Percentiles rank a stretch among this genome's conserved stretches.
Evolutionary conservation across 441 rosid genomes (phyloP).

Genomic region (Populus trichocarpa): DNA sequence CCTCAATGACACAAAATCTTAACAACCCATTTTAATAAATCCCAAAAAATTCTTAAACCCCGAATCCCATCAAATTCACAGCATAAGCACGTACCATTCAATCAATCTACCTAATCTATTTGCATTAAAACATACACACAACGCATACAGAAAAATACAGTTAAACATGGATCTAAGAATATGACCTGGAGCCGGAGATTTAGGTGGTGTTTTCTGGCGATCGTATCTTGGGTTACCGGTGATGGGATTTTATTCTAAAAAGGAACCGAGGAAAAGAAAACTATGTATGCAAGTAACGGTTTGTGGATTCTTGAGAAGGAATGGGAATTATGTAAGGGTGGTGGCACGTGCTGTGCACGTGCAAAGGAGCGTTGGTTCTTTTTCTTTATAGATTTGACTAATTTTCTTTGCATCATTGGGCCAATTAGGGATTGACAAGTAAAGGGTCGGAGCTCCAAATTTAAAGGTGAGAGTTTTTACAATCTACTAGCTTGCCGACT

Average conservation of each 20-base stretch:
- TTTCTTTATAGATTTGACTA: not conserved
- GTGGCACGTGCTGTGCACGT: not conserved
- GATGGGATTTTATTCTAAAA: not conserved
- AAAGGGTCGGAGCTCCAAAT: too few relatives aligned
- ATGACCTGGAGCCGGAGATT: not conserved
- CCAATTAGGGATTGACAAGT: not conserved
- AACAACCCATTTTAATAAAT: not conserved
- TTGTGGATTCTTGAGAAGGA: not conserved
- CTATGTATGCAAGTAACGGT: not conserved
- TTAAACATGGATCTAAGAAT: not conserved
- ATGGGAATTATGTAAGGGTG: not conserved
- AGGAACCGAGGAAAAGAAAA: not conserved
- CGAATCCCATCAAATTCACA: not conserved
- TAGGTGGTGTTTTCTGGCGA: not conserved
- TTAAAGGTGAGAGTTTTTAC: too few relatives aligned
- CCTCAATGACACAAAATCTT: not conserved
- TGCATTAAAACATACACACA: not conserved
- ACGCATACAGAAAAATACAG: not conserved
- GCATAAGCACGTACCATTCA: not conserved
- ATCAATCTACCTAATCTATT: not conserved
- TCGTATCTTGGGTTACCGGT: not conserved
- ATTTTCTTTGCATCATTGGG: not conserved
- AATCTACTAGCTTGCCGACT: too few relatives aligned
- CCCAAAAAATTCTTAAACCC: not conserved
- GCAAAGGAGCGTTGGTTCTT: not conserved